phyloP scores from a whole-genome alignment of 2,329 filamentous ascomycete genomes.

The Hypoxylon sp. region DNA sequence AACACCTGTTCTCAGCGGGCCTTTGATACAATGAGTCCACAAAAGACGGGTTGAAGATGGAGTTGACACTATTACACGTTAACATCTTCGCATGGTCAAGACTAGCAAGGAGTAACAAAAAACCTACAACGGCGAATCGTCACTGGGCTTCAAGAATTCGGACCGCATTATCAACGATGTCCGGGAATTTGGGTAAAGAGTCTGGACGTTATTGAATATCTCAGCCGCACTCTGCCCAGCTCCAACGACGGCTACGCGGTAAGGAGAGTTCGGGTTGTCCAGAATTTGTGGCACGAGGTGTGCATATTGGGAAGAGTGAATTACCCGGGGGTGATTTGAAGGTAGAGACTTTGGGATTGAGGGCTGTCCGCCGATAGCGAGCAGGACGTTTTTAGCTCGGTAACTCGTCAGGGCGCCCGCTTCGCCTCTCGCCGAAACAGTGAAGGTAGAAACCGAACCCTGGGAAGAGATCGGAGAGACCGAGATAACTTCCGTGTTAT shows the following conservation, averaged over 20 bases:
- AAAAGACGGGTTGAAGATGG: slow-evolving; percentile 92
- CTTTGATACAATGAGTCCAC: slow-evolving; percentile 82
- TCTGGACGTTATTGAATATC: slow-evolving; percentile 91
- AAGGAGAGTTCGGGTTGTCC: slow-evolving; percentile 66
- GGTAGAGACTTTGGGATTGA: slow-evolving; percentile 80
- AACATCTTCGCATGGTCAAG: slow-evolving; percentile 29
- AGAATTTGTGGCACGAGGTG: slow-evolving; percentile 72
- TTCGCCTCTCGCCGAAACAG: slow-evolving; percentile 74
- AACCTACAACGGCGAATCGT: slow-evolving; percentile 94
- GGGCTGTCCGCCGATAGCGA: slow-evolving; percentile 72
- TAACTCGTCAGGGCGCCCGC: slow-evolving; percentile 68
- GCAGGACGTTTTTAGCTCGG: slow-evolving; percentile 73
- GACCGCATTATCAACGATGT: slow-evolving; percentile 85
- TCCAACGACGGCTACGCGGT: slow-evolving; percentile 86
- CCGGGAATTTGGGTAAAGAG: slow-evolving; percentile 82
- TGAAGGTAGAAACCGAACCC: slow-evolving; percentile 72
- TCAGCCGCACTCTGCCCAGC: slow-evolving; percentile 94
- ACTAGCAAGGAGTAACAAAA: not conserved
- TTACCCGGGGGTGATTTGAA: slow-evolving; percentile 76
- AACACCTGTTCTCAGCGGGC: slow-evolving; percentile 71
- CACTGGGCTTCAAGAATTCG: slow-evolving; percentile 87
- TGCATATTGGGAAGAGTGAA: slow-evolving; percentile 91
- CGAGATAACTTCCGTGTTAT: slow-evolving; percentile 81
- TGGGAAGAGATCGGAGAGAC: slow-evolving; percentile 72
- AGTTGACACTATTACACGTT: slow-evolving; percentile 79